These are phyloP conservation scores for Jatropha multifida DNA, from an alignment of 441 rosid genomes.

Conservation along the genomic window DNA sequence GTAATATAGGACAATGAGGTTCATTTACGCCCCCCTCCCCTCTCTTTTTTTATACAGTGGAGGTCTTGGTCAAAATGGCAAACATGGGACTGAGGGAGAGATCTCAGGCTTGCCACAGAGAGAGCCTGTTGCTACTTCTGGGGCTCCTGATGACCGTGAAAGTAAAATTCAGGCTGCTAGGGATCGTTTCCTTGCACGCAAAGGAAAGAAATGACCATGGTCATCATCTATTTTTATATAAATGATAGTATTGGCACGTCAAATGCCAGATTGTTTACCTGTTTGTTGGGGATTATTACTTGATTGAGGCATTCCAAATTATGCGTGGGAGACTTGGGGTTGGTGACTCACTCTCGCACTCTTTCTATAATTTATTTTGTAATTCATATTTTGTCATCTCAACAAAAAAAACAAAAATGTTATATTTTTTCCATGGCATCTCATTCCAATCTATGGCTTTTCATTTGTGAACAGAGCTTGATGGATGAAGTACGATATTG, in stretches of 20 bases:
- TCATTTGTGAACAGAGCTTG: not conserved
- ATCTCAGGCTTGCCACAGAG: conserved; percentile 29
- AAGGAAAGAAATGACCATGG: conserved; percentile 47
- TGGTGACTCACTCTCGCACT: not conserved
- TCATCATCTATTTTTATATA: not conserved
- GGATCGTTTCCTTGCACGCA: conserved; percentile 89
- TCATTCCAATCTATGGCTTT: not conserved
- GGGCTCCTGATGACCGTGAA: conserved; percentile 40
- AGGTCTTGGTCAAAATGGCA: conserved; percentile 38
- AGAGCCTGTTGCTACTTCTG: conserved; percentile 24
- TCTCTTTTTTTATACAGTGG: conserved; percentile 46
- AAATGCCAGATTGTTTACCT: not conserved
- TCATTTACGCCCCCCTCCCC: not conserved
- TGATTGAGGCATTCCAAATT: conserved; percentile 11
- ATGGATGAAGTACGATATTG: not conserved
- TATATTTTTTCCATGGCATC: not conserved
- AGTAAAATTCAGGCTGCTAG: conserved; percentile 82
- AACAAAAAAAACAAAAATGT: no score
- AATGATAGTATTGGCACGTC: not conserved
- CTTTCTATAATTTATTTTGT: not conserved
- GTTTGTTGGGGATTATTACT: not conserved
- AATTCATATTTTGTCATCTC: not conserved
- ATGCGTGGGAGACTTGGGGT: conserved; percentile 5
- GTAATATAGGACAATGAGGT: not conserved
- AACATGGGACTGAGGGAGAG: conserved; percentile 41